Evolutionary conservation across 306 rosid species (phyloP).

Genomic region (Rubus idaeus): DNA sequence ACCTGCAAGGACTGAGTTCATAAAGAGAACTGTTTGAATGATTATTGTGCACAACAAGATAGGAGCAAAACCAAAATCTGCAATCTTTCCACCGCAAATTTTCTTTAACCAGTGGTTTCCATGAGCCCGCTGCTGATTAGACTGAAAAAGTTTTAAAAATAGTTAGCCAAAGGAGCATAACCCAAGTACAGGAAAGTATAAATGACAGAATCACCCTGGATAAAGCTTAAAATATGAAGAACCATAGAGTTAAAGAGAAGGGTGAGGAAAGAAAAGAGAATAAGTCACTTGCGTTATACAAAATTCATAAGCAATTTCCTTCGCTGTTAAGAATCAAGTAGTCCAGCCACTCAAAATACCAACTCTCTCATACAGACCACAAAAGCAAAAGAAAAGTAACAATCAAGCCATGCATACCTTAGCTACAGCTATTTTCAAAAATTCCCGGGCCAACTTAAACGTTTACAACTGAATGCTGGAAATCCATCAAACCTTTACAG

Average conservation of each 20-base stretch:
- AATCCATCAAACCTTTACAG: not conserved
- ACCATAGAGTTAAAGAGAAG: not conserved
- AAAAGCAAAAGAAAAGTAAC: not conserved
- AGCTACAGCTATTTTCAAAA: not conserved
- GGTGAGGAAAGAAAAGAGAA: not conserved
- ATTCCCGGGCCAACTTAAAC: not conserved
- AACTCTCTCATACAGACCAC: not conserved
- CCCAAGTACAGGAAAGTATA: not conserved
- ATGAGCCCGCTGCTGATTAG: slow-evolving; percentile 59
- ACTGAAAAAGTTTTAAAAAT: slow-evolving; percentile 46
- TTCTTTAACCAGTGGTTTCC: slow-evolving; percentile 50
- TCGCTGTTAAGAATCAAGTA: not conserved
- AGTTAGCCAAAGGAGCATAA: not conserved
- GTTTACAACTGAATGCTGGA: not conserved
- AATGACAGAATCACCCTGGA: not conserved
- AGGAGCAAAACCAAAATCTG: slow-evolving; percentile 77
- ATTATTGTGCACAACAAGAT: slow-evolving; percentile 58
- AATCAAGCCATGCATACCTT: not conserved
- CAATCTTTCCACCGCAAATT: slow-evolving; percentile 46
- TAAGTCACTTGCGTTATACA: not conserved
- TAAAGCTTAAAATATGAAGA: not conserved
- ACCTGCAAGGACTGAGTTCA: slow-evolving; percentile 83
- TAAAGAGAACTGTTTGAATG: slow-evolving; percentile 54
- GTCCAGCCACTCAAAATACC: not conserved
- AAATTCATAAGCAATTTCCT: not conserved